Evolutionary conservation across 352 stramenopile species (phyloP).

Genomic region (Pythium diclinum): DNA sequence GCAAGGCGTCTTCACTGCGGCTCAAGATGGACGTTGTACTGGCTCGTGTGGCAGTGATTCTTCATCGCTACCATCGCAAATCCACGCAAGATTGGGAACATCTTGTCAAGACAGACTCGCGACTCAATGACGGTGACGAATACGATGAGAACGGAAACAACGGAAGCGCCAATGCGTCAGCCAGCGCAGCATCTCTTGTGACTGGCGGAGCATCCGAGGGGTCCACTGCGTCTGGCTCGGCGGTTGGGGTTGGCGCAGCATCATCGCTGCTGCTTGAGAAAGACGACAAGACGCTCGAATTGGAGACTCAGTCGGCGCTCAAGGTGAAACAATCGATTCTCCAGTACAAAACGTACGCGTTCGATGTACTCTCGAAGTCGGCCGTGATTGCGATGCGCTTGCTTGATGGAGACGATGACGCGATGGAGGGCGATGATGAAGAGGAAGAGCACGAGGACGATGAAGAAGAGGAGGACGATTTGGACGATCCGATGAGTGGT

Average conservation of each 20-base stretch:
- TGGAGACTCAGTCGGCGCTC: slow-evolving; percentile 64
- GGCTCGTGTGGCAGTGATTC: slow-evolving; percentile 39
- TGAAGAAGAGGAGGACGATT: slow-evolving; percentile 15
- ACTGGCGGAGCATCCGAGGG: slow-evolving; percentile 12
- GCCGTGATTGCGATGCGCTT: slow-evolving; percentile 57
- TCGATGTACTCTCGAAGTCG: slow-evolving; percentile 60
- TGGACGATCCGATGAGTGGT: slow-evolving; percentile 14
- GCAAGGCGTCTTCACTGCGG: neutral
- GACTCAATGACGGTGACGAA: slow-evolving; percentile 59
- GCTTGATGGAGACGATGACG: slow-evolving; percentile 16
- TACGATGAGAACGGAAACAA: slow-evolving; percentile 51
- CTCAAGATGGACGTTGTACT: slow-evolving; percentile 66
- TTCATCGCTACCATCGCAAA: slow-evolving; percentile 63
- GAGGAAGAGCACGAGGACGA: slow-evolving; percentile 21
- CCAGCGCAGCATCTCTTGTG: neutral
- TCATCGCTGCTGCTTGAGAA: slow-evolving; percentile 72
- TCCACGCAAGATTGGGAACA: slow-evolving; percentile 48
- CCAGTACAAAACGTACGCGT: slow-evolving; percentile 73
- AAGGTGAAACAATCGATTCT: slow-evolving; percentile 67
- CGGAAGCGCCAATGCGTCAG: neutral
- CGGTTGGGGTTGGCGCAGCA: neutral
- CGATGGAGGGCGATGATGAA: slow-evolving; percentile 16
- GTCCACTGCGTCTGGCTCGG: neutral
- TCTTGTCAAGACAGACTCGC: slow-evolving; percentile 53
- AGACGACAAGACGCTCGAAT: slow-evolving; percentile 77